Base-by-base conservation (phyloP, 352 stramenopile genomes). In the Phytopythium sindhum region DNA sequence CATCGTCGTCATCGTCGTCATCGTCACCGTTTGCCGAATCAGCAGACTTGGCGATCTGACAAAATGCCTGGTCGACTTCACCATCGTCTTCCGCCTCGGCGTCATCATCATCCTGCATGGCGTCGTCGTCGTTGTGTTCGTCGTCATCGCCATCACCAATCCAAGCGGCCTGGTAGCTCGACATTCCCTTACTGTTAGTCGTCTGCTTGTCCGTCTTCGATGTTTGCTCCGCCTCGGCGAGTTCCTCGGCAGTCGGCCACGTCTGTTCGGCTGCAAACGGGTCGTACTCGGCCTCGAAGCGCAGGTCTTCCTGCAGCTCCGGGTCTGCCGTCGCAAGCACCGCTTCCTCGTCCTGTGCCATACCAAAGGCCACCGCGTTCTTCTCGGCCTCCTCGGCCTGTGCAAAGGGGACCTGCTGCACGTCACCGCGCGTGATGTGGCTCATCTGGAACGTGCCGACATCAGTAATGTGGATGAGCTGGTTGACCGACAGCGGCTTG, bases 211-310 rank as follows among this genome's bases (percentile, higher is more conserved):
- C 73, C 35, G 86, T 80, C 65, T 96, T 88, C 8, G 75, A 71
- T 35, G 84, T 74, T 14, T 72, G 61, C 65, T 85, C 87, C 12
- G 87, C 89, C 42, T 97, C 91, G 33, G 94, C 93, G 56, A 98
- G 90, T 59, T 98, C 96, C 64, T 99, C 95, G 54, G 98, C 84
- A 15, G 93, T 97, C 2, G 94, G 94, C 94, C 94, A 98, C 61
- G 98, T 99, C 80, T 99, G 98, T 66, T 99, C 98, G 19, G 97
- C 97, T 21, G 97, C 94, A 54, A 99, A 92, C 37, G 86, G 85
- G 72, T 99, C 94, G 62, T 97, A 95, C 37, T 92, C 87, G 21
- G 97, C 96, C 60, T 94, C 85, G 47, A 88, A 91, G 28, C 83
- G 84, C 61, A 96, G 65, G 60, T 97, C 90, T 44, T 93, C 88